These are phyloP conservation scores for Colletotrichum cordylinicola DNA, from an alignment of 2,329 filamentous ascomycete species.

Conservation along the genomic window DNA sequence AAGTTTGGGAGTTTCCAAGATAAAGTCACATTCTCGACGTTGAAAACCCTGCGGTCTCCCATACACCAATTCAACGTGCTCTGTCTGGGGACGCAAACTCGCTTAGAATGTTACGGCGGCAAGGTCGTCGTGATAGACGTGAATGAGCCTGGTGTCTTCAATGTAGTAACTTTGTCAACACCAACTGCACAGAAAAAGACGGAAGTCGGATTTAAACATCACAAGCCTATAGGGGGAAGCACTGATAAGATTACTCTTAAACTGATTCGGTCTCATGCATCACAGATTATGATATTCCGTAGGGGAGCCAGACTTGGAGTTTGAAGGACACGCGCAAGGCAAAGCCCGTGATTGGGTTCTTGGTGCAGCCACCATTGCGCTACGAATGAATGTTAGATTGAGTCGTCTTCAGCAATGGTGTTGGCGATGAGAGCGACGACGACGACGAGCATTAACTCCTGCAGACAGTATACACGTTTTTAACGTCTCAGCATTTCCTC, in stretches of 20 bases:
- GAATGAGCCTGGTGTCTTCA: neutral
- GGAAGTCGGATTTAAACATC: too few species aligned
- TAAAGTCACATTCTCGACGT: rapidly evolving
- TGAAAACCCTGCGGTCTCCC: rapidly evolving
- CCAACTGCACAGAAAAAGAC: neutral
- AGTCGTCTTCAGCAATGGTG: neutral
- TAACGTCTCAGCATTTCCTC: neutral
- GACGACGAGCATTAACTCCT: neutral
- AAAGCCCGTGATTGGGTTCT: too few species aligned
- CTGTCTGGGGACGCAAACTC: neutral
- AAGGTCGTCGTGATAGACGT: rapidly evolving
- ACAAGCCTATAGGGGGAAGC: too few species aligned
- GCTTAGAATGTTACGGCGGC: neutral
- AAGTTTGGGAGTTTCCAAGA: rapidly evolving
- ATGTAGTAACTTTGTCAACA: neutral
- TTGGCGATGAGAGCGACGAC: neutral
- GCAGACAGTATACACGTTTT: neutral
- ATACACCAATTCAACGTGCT: neutral
- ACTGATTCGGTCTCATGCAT: neutral
- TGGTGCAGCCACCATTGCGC: too few species aligned
- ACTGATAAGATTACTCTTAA: too few species aligned
- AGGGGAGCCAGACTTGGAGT: neutral
- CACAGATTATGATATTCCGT: neutral
- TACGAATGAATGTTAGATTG: too few species aligned
- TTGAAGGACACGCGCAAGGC: rapidly evolving